phyloP scores from a whole-genome alignment of 169 alveolate species.

The Eimeria maxima region DNA sequence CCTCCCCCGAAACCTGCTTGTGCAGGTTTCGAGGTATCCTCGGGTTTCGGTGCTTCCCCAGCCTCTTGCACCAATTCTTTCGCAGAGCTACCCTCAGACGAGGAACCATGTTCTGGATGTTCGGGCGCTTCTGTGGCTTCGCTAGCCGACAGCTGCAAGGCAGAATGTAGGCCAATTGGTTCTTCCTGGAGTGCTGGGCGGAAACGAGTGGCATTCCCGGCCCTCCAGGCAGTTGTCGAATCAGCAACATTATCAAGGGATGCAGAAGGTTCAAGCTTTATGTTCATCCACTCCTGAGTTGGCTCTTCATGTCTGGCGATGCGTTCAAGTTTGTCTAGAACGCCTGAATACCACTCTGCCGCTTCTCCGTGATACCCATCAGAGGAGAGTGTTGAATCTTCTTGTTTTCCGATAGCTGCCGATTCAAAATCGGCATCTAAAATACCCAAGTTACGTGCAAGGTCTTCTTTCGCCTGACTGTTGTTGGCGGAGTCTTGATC shows the following conservation, averaged over 20 bases:
- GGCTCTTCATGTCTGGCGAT: conserved; percentile 54
- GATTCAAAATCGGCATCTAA: not conserved
- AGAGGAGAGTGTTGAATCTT: too few species aligned
- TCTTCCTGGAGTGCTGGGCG: conserved; percentile 23
- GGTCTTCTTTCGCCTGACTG: not conserved
- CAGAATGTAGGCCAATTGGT: conserved; percentile 9
- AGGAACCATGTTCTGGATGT: not conserved
- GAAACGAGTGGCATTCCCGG: not conserved
- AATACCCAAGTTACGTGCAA: conserved; percentile 34
- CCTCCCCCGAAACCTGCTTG: not conserved
- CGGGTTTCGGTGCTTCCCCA: not conserved
- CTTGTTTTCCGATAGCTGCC: not conserved
- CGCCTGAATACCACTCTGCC: conserved; percentile 18
- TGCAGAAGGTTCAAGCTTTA: not conserved
- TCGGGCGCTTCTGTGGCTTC: not conserved
- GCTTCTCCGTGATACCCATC: not conserved
- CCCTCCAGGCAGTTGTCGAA: not conserved
- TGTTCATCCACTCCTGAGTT: conserved; percentile 9
- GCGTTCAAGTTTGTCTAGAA: conserved; percentile 41
- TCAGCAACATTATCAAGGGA: not conserved
- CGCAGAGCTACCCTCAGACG: not conserved
- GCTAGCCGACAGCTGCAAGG: not conserved
- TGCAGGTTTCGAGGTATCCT: not conserved
- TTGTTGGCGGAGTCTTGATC: not conserved
- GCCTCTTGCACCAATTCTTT: not conserved